A percentile compares a stretch with the other conserved stretches of the same genome.
phyloP scores from a whole-genome alignment of 2,329 filamentous ascomycete genomes.

The Cytospora piceicola region DNA sequence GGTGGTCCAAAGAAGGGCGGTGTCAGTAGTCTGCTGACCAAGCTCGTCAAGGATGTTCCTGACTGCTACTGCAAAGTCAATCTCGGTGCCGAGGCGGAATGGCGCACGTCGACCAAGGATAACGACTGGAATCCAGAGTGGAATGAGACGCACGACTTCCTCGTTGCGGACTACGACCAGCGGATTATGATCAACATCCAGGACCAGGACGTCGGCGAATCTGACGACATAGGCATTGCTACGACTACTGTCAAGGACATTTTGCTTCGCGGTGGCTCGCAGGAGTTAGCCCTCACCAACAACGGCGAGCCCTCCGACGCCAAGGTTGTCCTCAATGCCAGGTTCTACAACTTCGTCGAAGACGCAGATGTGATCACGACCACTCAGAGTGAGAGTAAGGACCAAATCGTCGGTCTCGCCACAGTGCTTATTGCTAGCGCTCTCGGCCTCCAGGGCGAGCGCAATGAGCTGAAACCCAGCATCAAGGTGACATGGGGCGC shows the following conservation, averaged over 20 bases:
- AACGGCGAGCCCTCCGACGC: constrained; percentile 43
- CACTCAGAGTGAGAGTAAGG: constrained; percentile 34
- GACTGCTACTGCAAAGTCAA: constrained; percentile 51
- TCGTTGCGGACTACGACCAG: constrained; percentile 51
- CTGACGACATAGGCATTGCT: constrained; percentile 50
- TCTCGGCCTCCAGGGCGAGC: constrained; percentile 46
- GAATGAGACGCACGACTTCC: constrained; percentile 54
- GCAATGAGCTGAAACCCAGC: constrained; percentile 50
- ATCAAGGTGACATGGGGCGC: constrained; percentile 48
- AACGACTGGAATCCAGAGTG: constrained; percentile 48
- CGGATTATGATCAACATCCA: constrained; percentile 45
- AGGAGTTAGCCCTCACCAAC: constrained; percentile 45
- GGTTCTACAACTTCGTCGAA: constrained; percentile 48
- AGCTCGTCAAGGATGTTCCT: constrained; percentile 50
- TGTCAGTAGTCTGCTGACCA: constrained; percentile 41
- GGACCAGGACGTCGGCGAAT: constrained; percentile 47
- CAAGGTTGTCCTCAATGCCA: constrained; percentile 42
- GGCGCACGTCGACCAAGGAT: constrained; percentile 48
- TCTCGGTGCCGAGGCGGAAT: constrained; percentile 48
- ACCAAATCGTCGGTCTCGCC: constrained; percentile 45
- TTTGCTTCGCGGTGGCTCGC: constrained; percentile 45
- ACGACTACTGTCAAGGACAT: constrained; percentile 47
- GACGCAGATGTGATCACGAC: constrained; percentile 40
- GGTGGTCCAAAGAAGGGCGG: constrained; percentile 45
- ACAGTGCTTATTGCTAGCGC: constrained; percentile 50